Evolutionary conservation across 495 filamentous ascomycete species (phyloP).

Genomic region (Alectoria sarmentosa): DNA sequence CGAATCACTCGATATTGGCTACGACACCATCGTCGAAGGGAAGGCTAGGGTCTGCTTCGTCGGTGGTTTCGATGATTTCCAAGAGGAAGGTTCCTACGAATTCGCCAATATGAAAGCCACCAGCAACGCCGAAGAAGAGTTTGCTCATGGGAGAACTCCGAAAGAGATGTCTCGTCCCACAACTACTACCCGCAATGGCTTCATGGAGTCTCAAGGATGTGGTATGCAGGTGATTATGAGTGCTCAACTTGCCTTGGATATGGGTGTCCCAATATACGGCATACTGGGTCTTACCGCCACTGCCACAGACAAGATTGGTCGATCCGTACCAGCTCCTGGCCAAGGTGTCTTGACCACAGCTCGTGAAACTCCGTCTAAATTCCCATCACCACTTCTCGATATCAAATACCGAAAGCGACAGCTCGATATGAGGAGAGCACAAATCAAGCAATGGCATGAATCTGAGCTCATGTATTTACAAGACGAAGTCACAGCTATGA

Average conservation of each 20-base stretch:
- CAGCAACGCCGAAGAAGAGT: conserved; percentile 92
- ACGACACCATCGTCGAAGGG: conserved; percentile 95
- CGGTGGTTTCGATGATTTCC: conserved; percentile 98
- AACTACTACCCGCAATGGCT: conserved; percentile 91
- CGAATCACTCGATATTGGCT: conserved; percentile 95
- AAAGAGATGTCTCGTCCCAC: conserved; percentile 97
- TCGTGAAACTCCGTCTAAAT: conserved; percentile 81
- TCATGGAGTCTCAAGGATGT: conserved; percentile 99
- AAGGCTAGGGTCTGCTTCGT: conserved; percentile 97
- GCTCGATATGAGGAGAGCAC: conserved; percentile 81
- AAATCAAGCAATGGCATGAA: conserved; percentile 94
- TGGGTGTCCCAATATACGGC: conserved; percentile 98
- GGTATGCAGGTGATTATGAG: conserved; percentile 99
- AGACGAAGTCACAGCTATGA: conserved; percentile 86
- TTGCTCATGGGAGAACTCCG: conserved; percentile 90
- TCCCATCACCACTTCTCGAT: conserved; percentile 89
- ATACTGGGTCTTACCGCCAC: conserved; percentile 90
- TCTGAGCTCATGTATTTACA: conserved; percentile 88
- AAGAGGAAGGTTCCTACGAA: conserved; percentile 97
- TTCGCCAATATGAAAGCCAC: conserved; percentile 99
- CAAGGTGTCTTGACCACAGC: conserved; percentile 98
- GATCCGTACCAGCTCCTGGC: conserved; percentile 91
- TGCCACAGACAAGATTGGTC: conserved; percentile 98
- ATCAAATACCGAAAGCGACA: conserved; percentile 95
- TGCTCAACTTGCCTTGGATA: conserved; percentile 89